A percentile compares a stretch with the other conserved stretches of the same genome.
phyloP scores from a whole-genome alignment of 1,139 yeast genomes.

The Kluyveromyces marxianus region DNA sequence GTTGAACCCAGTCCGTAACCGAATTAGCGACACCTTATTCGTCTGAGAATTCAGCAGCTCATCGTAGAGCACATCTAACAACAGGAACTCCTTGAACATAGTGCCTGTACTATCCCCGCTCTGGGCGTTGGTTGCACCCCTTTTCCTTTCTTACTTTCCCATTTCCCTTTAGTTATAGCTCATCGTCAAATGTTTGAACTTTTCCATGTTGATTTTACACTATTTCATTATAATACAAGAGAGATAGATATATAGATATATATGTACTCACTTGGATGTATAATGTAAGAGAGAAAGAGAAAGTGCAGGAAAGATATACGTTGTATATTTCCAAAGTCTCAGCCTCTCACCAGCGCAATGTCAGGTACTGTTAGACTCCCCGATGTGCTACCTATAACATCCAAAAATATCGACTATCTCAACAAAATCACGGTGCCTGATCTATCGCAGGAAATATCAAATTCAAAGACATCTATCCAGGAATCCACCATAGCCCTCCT shows the following conservation, averaged over 20 bases:
- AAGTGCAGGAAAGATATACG: not conserved
- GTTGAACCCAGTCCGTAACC: conserved; percentile 28
- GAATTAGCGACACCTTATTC: conserved; percentile 25
- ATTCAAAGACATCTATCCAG: conserved; percentile 1
- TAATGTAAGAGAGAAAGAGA: no score
- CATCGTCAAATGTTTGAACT: not conserved
- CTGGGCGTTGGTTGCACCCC: not conserved
- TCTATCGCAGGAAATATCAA: conserved; percentile 1
- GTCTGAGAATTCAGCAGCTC: conserved; percentile 20
- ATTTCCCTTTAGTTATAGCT: not conserved
- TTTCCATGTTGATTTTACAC: no score
- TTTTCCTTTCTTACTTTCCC: not conserved
- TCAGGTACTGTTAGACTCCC: not conserved
- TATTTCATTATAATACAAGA: no score
- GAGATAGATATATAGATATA: no score
- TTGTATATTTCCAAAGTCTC: not conserved
- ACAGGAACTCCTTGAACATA: conserved; percentile 23
- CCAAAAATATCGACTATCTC: not conserved
- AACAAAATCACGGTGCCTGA: not conserved
- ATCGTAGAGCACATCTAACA: conserved; percentile 25
- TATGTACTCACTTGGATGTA: no score
- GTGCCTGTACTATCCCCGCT: not conserved
- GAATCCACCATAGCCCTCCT: not conserved
- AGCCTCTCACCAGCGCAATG: not conserved
- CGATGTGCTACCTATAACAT: conserved; percentile 11